A percentile compares a stretch with the other conserved stretches of the same genome.
phyloP scores from a whole-genome alignment of 345 rosid species.

The Euphorbia tirucalli region DNA sequence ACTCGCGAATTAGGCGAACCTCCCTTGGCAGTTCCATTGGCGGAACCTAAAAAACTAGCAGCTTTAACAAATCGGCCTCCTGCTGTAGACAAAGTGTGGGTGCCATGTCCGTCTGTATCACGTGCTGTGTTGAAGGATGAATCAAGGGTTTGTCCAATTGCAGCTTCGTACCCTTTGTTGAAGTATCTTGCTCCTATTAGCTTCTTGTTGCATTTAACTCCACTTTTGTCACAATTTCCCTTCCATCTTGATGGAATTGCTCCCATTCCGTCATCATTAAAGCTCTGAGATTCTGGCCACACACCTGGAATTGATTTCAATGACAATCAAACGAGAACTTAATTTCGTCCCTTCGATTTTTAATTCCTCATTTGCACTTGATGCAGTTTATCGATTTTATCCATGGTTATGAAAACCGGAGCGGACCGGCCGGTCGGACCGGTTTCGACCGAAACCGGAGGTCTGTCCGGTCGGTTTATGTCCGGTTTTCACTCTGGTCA shows the following conservation, averaged over 20 bases:
- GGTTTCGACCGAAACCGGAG: too few species aligned
- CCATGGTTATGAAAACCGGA: too few species aligned
- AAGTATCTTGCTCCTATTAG: slow-evolving; percentile 27
- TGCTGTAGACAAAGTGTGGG: slow-evolving; percentile 24
- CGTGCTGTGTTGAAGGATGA: slow-evolving; percentile 2
- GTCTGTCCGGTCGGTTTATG: too few species aligned
- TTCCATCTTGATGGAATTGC: slow-evolving; percentile 30
- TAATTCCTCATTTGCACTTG: too few species aligned
- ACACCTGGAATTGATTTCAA: slow-evolving; percentile 15
- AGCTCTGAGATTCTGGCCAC: slow-evolving; percentile 27
- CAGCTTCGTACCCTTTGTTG: slow-evolving; percentile 16
- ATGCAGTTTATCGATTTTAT: too few species aligned
- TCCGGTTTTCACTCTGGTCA: too few species aligned
- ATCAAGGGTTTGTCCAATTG: not conserved
- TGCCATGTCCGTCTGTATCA: slow-evolving; percentile 21
- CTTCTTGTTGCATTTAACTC: slow-evolving; percentile 24
- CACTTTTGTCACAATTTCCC: slow-evolving; percentile 15
- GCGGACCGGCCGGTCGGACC: too few species aligned
- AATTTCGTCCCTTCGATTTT: too few species aligned
- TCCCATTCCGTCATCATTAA: slow-evolving; percentile 23
- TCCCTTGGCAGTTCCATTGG: slow-evolving; percentile 20
- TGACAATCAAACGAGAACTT: too few species aligned
- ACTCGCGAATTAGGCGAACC: slow-evolving; percentile 20
- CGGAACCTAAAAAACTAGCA: slow-evolving; percentile 15
- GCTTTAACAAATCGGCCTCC: slow-evolving; percentile 17